Evolutionary conservation across 2,329 filamentous ascomycete species (phyloP), one percentile per base, ranked within the genome.

Genomic region (Colletotrichum shisoi): DNA sequence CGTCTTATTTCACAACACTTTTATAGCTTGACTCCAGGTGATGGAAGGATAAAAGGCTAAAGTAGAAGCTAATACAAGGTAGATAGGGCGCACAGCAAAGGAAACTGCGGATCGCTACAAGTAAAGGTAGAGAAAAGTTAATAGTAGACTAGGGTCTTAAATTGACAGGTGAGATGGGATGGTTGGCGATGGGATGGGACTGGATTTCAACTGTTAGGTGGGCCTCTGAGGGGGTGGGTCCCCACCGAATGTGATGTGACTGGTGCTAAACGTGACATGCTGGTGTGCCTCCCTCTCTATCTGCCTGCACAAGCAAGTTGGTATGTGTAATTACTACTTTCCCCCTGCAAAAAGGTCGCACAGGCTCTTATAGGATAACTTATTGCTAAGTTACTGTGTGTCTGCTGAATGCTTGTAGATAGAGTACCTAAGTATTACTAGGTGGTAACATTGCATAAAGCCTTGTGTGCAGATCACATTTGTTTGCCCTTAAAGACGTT

Each of bases 171-270:
- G 34, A 31, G 21, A 46, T 34, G 13, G 15, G 5, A n/a, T 42
- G 15, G 31, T 59, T 59, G 57, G 37, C 39, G 45, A 59, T 49
- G 44, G 57, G 40, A 31, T n/a, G 27, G 24, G 27, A n/a, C n/a
- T 13, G 45, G n/a, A 21, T 57, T 44, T 45, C 56, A 46, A 48
- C 27, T 13, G 31, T 12, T 11, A 34, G 53, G 24, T 37, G 56
- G 44, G 39, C 11, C n/a, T 31, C 21, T 31, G 8, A 24, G 12
- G 31, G 4, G 31, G 27, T 24, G 13, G 17, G n/a, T 13, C 56
- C 56, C 56, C 56, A 58, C 56, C 44, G 17, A 57, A 48, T 37
- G 19, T 53, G 31, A 48, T 37, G 19, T 53, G 31, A 21, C 15
- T 6, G n/a, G 31, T 37, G 9, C 17, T 13, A 13, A 34, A 17